Evolutionary conservation across 768 basidiomycete genomes (phyloP).

Genomic region (Boletus subparvulus): DNA sequence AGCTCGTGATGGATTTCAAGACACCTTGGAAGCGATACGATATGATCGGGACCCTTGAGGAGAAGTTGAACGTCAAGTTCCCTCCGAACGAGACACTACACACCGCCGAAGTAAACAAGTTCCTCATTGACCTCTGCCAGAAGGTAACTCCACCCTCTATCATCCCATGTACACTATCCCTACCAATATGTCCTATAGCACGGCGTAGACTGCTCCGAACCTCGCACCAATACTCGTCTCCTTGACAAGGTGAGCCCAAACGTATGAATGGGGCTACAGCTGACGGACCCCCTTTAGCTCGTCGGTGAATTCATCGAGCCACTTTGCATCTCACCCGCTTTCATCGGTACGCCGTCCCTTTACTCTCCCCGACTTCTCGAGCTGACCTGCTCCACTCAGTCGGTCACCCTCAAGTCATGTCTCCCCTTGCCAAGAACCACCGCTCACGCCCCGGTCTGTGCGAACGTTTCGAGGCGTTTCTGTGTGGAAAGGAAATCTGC

Average conservation of each 20-base stretch:
- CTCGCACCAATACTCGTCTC: slow-evolving; percentile 90
- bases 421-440: slow-evolving; percentile 97
- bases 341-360: slow-evolving; percentile 64
- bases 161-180: not conserved
- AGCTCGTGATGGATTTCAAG: slow-evolving; percentile 81
- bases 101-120: slow-evolving; percentile 84
- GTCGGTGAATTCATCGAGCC: slow-evolving; percentile 98
- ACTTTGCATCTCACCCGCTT: slow-evolving; percentile 92
- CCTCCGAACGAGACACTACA: slow-evolving; percentile 90
- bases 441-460: slow-evolving; percentile 95
- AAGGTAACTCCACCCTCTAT: slow-evolving; percentile 53
- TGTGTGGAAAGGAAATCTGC: slow-evolving; percentile 97
- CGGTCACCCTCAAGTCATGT: slow-evolving; percentile 99
- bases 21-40: slow-evolving; percentile 98
- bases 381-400: slow-evolving; percentile 43
- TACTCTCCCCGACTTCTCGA: not conserved
- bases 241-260: slow-evolving; percentile 76
- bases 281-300: slow-evolving; percentile 49
- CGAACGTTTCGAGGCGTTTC: slow-evolving; percentile 98
- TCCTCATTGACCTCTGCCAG: slow-evolving; percentile 76
- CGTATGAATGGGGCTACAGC: not conserved
- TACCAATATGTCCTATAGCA: slow-evolving; percentile 49
- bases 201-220: slow-evolving; percentile 95
- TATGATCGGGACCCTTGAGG: slow-evolving; percentile 95
- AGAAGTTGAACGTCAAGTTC: slow-evolving; percentile 90